Base-by-base conservation (phyloP, 2,329 filamentous ascomycete genomes). In the Diaporthe sp. region DNA sequence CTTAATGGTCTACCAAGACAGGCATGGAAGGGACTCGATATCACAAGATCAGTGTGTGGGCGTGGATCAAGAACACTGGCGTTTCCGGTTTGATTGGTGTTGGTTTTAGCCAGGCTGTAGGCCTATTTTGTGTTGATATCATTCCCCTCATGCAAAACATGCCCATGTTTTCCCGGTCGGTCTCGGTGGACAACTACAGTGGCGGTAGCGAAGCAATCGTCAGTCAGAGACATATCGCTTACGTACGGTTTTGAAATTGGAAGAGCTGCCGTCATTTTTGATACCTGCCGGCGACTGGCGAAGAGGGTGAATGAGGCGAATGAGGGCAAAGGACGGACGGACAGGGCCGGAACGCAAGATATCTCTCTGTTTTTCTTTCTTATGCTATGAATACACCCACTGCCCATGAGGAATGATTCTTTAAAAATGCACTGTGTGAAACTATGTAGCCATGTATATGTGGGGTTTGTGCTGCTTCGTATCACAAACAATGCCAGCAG, bases 331-430 rank as follows among this genome's bases (percentile, higher is more conserved):
- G 34, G 37, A 6, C 31, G 60, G 34, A 25, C 34, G 60, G 34
- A 25, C 70, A 28, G 68, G 49, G 67, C 47, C 39, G 58, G 57
- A 70, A 31, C 25, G 44, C 53, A 51, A 51, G 60, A 61, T 61
- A 47, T 55, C 57, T 72, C 42, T 49, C 17, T 60, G 37, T 72
- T 44, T 39, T 75, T 67, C n/a, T 55, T 39, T 51, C 15, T 20
- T 44, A 75, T 39, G 72, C 60, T 75, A 75, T 37, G 65, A 76
- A 75, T 67, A 71, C 72, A 75, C 51, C 71, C n/a, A n/a, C 71
- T 71, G 42, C 72, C 37, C 74, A 47, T 70, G 25, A 42, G 47
- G 49, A 42, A 55, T 55, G 65, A 42, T 25, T 53, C 7, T 55
- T n/a, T n/a, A 3, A 42, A 42, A 68, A 22, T 70, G 65, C 25